Percentiles rank a stretch among this genome's conserved stretches.
Evolutionary conservation across 768 basidiomycete species (phyloP).

Genomic region (Leccinum obscurum): DNA sequence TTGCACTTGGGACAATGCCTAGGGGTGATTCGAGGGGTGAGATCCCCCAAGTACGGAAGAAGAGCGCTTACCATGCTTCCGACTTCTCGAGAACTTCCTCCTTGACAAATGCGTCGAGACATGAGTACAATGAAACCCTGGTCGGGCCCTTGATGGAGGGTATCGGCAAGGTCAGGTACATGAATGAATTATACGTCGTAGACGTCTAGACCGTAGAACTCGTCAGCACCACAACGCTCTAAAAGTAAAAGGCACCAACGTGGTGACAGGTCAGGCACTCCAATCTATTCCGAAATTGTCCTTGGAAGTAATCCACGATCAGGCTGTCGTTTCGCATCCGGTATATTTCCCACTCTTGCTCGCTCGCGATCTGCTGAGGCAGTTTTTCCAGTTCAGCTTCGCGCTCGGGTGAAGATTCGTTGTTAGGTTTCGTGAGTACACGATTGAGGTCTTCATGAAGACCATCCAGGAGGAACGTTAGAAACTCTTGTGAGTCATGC

Average conservation of each 20-base stretch:
- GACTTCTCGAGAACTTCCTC: conserved; percentile 89
- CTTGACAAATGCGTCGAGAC: conserved; percentile 88
- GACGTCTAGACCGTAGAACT: conserved; percentile 64
- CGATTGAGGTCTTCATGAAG: conserved; percentile 89
- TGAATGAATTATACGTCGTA: conserved; percentile 96
- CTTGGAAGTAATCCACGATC: conserved; percentile 97
- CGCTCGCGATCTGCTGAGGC: conserved; percentile 84
- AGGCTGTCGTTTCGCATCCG: conserved; percentile 87
- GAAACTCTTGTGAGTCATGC: conserved; percentile 97
- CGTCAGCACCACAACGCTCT: conserved; percentile 15
- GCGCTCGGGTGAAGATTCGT: conserved; percentile 68
- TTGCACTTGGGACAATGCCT: conserved; percentile 98
- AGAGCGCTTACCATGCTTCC: conserved; percentile 78
- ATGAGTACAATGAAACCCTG: conserved; percentile 71
- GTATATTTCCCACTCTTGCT: conserved; percentile 92
- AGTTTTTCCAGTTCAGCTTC: conserved; percentile 89
- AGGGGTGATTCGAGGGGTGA: conserved; percentile 1
- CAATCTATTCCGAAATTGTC: conserved; percentile 89
- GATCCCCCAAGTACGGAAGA: not conserved
- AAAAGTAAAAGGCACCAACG: conserved; percentile 39
- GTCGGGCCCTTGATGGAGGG: conserved; percentile 58
- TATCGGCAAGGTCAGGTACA: conserved; percentile 90
- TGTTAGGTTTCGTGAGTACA: conserved; percentile 67
- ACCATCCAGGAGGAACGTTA: conserved; percentile 90
- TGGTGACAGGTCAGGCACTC: conserved; percentile 89